Conservation (phyloP, 2,329 filamentous ascomycete genomes). For the Fusarium cicatricum region DNA sequence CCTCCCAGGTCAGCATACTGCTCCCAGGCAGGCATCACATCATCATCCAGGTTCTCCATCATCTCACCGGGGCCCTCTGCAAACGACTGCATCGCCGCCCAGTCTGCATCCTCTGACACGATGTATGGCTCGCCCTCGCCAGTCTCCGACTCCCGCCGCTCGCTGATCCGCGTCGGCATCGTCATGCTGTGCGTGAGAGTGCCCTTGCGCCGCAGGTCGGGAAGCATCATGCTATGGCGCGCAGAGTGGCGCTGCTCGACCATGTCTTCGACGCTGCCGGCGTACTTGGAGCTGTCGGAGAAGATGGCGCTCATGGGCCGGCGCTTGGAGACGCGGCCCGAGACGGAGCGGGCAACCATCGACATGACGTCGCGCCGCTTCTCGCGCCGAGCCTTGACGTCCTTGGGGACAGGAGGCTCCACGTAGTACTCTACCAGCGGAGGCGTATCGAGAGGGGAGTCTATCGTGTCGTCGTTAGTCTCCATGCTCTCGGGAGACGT, state of each 20-base stretch:
- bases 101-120: slow-evolving; percentile 46
- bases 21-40: slow-evolving; percentile 52
- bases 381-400: slow-evolving; percentile 40
- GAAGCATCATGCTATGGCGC: slow-evolving; percentile 38
- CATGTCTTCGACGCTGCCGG: slow-evolving; percentile 39
- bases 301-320: slow-evolving; percentile 43
- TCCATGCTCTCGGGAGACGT: slow-evolving; percentile 40
- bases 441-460: slow-evolving; percentile 35
- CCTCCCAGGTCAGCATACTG: slow-evolving; percentile 58
- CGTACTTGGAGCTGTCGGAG: slow-evolving; percentile 40
- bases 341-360: slow-evolving; percentile 39
- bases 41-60: slow-evolving; percentile 28
- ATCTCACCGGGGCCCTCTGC: slow-evolving; percentile 40
- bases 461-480: slow-evolving; percentile 42
- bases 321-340: slow-evolving; percentile 37
- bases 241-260: slow-evolving; percentile 20
- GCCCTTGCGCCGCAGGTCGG: slow-evolving; percentile 36
- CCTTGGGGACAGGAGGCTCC: slow-evolving; percentile 18
- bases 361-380: slow-evolving; percentile 43
- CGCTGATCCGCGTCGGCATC: background rate
- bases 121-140: slow-evolving; percentile 42
- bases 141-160: background rate
- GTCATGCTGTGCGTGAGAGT: slow-evolving; percentile 24
- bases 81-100: slow-evolving; percentile 50
- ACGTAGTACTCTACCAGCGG: slow-evolving; percentile 28